Conservation (phyloP, 139 green algal species). For the Chlamydomonas sphaeroides region DNA sequence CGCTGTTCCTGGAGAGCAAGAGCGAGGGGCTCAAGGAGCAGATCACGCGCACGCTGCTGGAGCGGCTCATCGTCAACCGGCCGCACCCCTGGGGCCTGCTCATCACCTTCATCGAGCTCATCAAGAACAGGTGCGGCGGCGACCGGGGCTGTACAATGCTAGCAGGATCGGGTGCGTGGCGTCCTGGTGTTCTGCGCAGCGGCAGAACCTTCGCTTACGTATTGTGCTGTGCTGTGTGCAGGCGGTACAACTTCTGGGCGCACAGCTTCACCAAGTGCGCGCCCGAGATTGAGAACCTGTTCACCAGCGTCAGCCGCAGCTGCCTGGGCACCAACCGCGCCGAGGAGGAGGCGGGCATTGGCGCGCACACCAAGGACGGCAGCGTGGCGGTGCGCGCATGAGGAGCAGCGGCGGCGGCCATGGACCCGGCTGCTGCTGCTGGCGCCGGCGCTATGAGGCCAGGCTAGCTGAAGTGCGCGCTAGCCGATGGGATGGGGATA, state of each 20-base stretch:
- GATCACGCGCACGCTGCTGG: conserved; percentile 98
- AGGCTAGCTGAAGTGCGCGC: too few species aligned
- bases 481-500: too few species aligned
- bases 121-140: conserved; percentile 92
- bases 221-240: too few species aligned
- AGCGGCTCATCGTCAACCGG: conserved; percentile 98
- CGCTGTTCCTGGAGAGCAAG: conserved; percentile 87
- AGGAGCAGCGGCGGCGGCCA: too few species aligned
- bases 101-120: conserved; percentile 99
- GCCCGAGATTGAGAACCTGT: conserved; percentile 96
- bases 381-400: background rate
- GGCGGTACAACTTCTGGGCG: conserved; percentile 96
- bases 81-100: conserved; percentile 92
- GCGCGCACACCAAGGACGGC: conserved; percentile 20
- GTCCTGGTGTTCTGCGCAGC: too few species aligned
- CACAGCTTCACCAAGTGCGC: conserved; percentile 94
- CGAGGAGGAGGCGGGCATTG: conserved; percentile 30
- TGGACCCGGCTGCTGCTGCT: too few species aligned
- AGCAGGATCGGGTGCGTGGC: too few species aligned
- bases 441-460: too few species aligned
- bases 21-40: conserved; percentile 68
- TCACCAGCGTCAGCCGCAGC: conserved; percentile 90
- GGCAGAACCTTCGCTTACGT: too few species aligned
- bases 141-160: too few species aligned
- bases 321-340: conserved; percentile 60